Base-by-base conservation (phyloP, 1,284 basidiomycete genomes). In the Golubevia sp. region DNA sequence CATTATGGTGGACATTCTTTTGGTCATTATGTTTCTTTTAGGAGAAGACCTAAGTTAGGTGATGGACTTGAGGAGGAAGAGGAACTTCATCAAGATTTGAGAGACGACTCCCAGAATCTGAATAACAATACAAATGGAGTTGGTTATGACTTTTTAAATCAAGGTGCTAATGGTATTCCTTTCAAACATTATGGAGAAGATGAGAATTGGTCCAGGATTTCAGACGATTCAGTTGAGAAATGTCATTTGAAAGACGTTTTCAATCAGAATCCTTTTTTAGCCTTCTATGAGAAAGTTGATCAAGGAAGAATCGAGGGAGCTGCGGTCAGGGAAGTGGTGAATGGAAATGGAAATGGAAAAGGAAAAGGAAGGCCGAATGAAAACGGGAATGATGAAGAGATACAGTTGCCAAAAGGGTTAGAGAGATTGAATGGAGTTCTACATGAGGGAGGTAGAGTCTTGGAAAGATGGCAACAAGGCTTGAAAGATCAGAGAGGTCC, bases 1-100 rank as follows among this genome's bases (percentile, higher is more conserved):
- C 80, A 83, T 58, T 82, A 81, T 51, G 80, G 80, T 49, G 70
- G 70, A 38, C 80, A 83, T 54, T 70, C 71, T 5, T 76, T 74
- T 30, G 80, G 80, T 1, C 80, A 83, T 57, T 83, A 83, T 53
- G 72, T 83, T 18, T 66, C 71, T 21, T 83, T 73, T 61, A 75
- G 79, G 38, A 67, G 76, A 4, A 56, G 24, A 21, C 67, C 55
- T 53, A 25, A 11, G 18, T 13, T 44, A 8, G 18, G 11, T 44
- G 11, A 8, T 13, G n/a, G n/a, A n/a, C n/a, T n/a, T n/a, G 38
- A 44, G 18, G 38, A 44, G 11, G 11, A 44, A 44, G 38, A 44
- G 18, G 11, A 44, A 44, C 38, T 44, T 13, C 38, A 44, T 44
- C 38, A 18, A 44, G 38, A 44, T 44, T 18, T 44, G 11, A 44